Evolutionary conservation across 75 land plant species (phyloP).

Genomic region (Selaginella moellendorffii): DNA sequence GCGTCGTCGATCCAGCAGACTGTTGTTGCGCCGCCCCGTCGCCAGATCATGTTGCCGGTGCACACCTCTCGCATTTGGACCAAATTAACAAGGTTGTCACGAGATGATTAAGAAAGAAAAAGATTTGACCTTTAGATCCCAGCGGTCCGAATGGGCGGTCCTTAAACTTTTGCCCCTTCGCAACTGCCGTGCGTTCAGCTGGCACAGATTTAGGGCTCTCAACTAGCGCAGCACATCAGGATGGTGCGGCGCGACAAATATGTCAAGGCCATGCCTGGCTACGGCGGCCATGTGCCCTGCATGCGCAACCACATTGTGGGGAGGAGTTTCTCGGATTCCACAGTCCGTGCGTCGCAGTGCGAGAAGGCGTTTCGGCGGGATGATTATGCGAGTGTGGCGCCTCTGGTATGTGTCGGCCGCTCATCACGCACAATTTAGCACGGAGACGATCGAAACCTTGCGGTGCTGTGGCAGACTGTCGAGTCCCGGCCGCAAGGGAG

Average conservation of each 20-base stretch:
- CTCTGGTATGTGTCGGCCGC: conserved; percentile 4
- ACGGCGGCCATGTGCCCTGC: conserved; percentile 22
- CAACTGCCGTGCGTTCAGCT: conserved; percentile 1
- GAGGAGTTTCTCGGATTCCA: conserved; percentile 12
- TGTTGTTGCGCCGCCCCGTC: conserved; percentile 3
- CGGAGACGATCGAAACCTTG: neutral
- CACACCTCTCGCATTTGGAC: too few relatives aligned
- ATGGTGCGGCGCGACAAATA: conserved; percentile 8
- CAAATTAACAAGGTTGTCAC: too few relatives aligned
- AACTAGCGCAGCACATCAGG: neutral
- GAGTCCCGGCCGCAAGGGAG: conserved; percentile 4
- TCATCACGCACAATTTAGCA: neutral
- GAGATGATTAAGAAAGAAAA: too few relatives aligned
- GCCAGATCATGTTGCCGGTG: conserved; percentile 8
- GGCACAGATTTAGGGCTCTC: neutral
- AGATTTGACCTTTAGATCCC: neutral
- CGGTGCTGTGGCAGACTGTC: neutral
- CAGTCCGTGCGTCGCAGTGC: conserved; percentile 6
- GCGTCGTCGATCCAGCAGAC: conserved; percentile 14
- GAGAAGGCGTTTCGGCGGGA: conserved; percentile 4
- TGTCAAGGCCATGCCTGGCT: conserved; percentile 22
- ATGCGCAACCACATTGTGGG: conserved; percentile 20
- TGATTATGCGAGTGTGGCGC: conserved; percentile 2
- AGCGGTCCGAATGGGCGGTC: neutral
- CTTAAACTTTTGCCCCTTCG: neutral